These are phyloP conservation scores for Cordyceps fumosorosea DNA, from an alignment of 2,329 filamentous ascomycete species.

Conservation along the genomic window DNA sequence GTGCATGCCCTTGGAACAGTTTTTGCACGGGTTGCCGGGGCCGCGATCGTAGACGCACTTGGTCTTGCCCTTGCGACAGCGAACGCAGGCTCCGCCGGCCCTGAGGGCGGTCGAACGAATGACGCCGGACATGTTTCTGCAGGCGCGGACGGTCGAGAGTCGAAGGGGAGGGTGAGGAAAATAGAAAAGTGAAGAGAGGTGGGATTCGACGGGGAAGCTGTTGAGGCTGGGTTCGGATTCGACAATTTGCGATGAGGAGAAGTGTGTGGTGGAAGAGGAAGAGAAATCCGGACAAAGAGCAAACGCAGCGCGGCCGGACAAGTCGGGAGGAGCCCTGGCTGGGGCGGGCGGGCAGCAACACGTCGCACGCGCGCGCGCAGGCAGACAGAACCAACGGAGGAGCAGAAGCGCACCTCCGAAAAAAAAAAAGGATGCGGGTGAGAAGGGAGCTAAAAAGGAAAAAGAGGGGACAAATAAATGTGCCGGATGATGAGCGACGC, in stretches of 20 bases:
- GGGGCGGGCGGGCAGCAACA: neutral
- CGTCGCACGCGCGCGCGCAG: neutral
- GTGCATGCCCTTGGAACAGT: slow-evolving; percentile 58
- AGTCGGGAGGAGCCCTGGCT: neutral
- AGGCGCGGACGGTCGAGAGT: neutral
- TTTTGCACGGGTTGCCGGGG: slow-evolving; percentile 56
- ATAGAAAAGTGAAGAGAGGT: neutral
- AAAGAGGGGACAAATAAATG: no score
- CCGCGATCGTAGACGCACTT: slow-evolving; percentile 59
- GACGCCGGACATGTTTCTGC: slow-evolving; percentile 36
- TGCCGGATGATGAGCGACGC: neutral
- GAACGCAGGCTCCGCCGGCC: slow-evolving; percentile 55
- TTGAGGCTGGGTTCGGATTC: neutral
- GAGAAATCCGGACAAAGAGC: neutral
- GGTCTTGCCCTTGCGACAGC: slow-evolving; percentile 58
- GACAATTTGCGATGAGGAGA: neutral
- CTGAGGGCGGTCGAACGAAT: slow-evolving; percentile 53
- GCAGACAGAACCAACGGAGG: slow-evolving; percentile 2
- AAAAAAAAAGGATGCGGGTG: neutral
- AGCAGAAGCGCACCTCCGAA: neutral
- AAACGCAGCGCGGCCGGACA: slow-evolving; percentile 8
- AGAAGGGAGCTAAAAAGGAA: neutral
- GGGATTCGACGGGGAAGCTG: neutral
- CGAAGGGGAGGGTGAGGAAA: neutral
- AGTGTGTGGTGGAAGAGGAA: neutral